Evolutionary conservation across 345 rosid species (phyloP).

Genomic region (Fremontodendron californicum): DNA sequence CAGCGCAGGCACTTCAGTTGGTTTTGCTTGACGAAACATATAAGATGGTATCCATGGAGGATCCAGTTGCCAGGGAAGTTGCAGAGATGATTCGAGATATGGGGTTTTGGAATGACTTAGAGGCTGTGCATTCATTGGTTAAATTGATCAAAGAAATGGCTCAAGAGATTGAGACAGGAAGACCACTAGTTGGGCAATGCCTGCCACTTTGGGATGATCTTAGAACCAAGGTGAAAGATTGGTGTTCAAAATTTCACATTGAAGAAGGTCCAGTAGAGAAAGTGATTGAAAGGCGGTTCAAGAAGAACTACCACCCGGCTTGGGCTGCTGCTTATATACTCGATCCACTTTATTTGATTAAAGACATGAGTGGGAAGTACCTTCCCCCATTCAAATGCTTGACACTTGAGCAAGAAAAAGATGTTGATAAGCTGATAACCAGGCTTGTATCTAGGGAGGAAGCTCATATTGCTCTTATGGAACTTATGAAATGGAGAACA

Average conservation of each 20-base stretch:
- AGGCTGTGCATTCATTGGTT: conserved; percentile 71
- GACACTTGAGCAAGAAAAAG: conserved; percentile 80
- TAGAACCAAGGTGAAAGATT: conserved; percentile 70
- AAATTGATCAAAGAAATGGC: conserved; percentile 82
- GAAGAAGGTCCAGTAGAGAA: conserved; percentile 70
- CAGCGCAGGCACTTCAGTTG: conserved; percentile 66
- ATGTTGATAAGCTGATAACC: conserved; percentile 92
- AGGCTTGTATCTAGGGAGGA: conserved; percentile 92
- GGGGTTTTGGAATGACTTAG: conserved; percentile 90
- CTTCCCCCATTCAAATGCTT: conserved; percentile 57
- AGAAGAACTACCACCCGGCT: conserved; percentile 94
- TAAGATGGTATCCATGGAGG: conserved; percentile 70
- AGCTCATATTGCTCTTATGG: conserved; percentile 95
- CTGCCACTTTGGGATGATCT: conserved; percentile 87
- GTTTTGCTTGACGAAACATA: conserved; percentile 68
- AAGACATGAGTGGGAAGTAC: conserved; percentile 75
- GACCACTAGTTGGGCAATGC: conserved; percentile 94
- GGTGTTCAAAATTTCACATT: conserved; percentile 77
- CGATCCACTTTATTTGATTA: conserved; percentile 84
- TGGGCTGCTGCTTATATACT: conserved; percentile 98
- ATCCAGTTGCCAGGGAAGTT: conserved; percentile 61
- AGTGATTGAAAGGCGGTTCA: conserved; percentile 75
- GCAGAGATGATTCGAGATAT: conserved; percentile 71
- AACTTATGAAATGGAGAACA: conserved; percentile 98
- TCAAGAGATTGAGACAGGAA: conserved; percentile 68